phyloP scores from a whole-genome alignment of 345 rosid species.

The Garcia nutans region DNA sequence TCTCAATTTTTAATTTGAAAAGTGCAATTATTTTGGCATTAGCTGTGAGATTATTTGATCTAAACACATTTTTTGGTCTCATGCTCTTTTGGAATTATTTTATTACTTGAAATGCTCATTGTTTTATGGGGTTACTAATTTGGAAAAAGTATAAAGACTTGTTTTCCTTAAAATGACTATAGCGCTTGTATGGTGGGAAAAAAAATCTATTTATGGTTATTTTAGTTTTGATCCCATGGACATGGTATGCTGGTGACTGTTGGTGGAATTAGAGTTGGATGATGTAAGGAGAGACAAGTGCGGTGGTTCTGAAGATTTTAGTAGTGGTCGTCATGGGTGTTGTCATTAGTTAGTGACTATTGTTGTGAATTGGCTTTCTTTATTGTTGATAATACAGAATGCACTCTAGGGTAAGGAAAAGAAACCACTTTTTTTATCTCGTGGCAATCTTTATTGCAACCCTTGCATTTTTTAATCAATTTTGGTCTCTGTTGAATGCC shows the following conservation, averaged over 20 bases:
- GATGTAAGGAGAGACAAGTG: background rate
- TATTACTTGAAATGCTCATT: background rate
- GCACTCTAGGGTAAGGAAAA: too few relatives aligned
- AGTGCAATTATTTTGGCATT: background rate
- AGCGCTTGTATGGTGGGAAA: background rate
- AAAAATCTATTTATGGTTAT: background rate
- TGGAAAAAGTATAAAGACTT: background rate
- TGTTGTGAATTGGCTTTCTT: background rate
- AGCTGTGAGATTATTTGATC: background rate
- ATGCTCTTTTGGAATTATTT: background rate
- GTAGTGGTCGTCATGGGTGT: background rate
- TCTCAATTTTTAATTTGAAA: background rate
- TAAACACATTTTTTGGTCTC: background rate
- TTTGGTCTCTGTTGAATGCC: background rate
- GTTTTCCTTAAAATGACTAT: background rate
- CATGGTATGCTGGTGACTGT: background rate
- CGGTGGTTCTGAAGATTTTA: background rate
- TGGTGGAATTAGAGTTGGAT: background rate
- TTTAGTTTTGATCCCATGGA: background rate
- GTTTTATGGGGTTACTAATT: background rate
- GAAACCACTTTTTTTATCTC: background rate
- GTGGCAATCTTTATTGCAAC: background rate
- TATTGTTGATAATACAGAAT: background rate
- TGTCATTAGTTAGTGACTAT: background rate
- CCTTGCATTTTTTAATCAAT: background rate